Base-by-base conservation (phyloP, 2,329 filamentous ascomycete genomes). In the Onygena corvina region DNA sequence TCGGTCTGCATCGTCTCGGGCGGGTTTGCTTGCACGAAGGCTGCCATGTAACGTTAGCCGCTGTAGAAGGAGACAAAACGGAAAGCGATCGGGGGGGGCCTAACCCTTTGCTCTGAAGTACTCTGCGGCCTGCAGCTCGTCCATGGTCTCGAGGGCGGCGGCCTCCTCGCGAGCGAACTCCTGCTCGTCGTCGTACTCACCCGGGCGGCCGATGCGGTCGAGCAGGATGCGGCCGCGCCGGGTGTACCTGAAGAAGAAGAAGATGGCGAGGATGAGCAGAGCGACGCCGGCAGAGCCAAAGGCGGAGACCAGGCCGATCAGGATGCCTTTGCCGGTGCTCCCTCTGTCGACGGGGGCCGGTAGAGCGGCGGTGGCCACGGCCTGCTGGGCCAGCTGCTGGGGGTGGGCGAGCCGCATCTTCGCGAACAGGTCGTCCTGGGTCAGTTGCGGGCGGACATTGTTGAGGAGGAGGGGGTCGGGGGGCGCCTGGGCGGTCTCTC, bases 181-280 rank as follows among this genome's bases (percentile, higher is more conserved):
- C 70, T 96, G 90, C 67, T 96, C 92, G 69, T 98, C 92, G 64
- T 98, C 92, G 66, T 88, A 98, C 69, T 96, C 92, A 59, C 92
- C 92, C 0, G 92, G 92, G 52, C 90, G 77, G 40, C 88, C 88
- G 65, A 98, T 83, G 56, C 90, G 82, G 70, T 98, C 92, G 58
- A 98, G 77, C 55, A 96, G 79, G 62, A 98, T 95, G 58, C 90
- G 80, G 36, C 90, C 90, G 46, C 83, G 83, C 49, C 76, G 79
- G 31, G 90, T 95, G 66, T 93, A 93, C 69, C 85, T 80, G 68
- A 96, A 92, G 71, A 95, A 92, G 68, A 94, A 95, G 64, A 96
- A 80, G 62, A 92, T 71, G 48, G 84, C 74, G 59, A 90, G 81
- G 51, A 93, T 74, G 54, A 93, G 66, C 51, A 86, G 83, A 54